phyloP scores from a whole-genome alignment of 192 early-diverging fungal genomes.

The Coemansia sp. region DNA sequence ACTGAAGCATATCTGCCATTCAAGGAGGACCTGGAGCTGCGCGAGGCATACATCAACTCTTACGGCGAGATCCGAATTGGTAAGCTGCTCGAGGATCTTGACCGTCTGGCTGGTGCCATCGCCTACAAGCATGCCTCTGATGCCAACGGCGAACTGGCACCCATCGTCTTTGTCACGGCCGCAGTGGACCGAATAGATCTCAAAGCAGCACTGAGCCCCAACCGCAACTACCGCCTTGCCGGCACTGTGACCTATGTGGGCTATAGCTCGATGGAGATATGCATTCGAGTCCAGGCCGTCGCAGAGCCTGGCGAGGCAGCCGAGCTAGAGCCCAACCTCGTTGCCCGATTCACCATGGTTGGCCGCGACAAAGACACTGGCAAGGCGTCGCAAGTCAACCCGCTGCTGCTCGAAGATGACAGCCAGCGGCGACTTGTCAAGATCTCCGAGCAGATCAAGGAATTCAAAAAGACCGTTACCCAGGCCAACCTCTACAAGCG shows the following conservation, averaged over 20 bases:
- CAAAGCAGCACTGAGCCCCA: conserved; percentile 58
- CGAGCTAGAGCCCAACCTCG: conserved; percentile 61
- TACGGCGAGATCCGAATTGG: conserved; percentile 75
- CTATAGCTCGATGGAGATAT: conserved; percentile 84
- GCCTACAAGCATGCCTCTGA: conserved; percentile 74
- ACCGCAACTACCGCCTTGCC: conserved; percentile 71
- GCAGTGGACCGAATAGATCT: conserved; percentile 86
- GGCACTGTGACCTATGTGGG: conserved; percentile 86
- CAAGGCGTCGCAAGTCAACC: conserved; percentile 71
- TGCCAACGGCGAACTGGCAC: conserved; percentile 51
- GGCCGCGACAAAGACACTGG: conserved; percentile 68
- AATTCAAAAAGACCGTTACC: conserved; percentile 52
- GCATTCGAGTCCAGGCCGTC: conserved; percentile 66
- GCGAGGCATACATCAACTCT: conserved; percentile 78
- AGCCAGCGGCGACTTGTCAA: conserved; percentile 69
- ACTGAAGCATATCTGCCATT: conserved; percentile 78
- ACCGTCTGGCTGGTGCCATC: conserved; percentile 79
- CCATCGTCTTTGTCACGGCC: conserved; percentile 81
- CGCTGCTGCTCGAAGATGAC: conserved; percentile 68
- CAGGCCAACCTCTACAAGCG: conserved; percentile 58
- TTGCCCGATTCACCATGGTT: conserved; percentile 89
- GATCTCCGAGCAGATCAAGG: conserved; percentile 65
- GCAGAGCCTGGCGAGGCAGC: conserved; percentile 20
- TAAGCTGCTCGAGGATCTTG: conserved; percentile 83
- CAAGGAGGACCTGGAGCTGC: conserved; percentile 64